Base-by-base conservation (phyloP, 176 grass and related monocot genomes). In the Stipa capillata region DNA sequence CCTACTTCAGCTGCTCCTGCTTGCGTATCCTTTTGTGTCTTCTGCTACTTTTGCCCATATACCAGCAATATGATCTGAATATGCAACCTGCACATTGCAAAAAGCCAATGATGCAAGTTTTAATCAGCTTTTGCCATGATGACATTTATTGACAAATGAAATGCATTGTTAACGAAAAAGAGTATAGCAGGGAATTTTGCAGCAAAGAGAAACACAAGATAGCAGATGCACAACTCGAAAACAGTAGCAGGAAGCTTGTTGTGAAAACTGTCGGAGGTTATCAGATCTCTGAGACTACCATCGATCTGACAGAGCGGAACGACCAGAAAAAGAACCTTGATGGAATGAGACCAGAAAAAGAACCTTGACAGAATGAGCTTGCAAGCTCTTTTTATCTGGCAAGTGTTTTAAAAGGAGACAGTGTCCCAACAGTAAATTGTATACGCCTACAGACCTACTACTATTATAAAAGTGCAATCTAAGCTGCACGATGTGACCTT, bases 1-100 rank as follows among this genome's bases (percentile, higher is more conserved):
- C 65, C 77, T 77, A 81, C 78, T 79, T 90, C 82, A 89, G 33
- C 68, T 79, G 37, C 67, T 49, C 31, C 42, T 50, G 2, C 14
- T 76, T 32, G 72, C 72, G 32, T 88, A 94, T 79, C 40, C 82
- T 62, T 88, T 90, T 65, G 87, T 94, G 63, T 91, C 89, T 79
- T 97, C 91, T 67, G 91, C 89, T 69, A 92, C 76, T 52, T 89
- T 94, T 81, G 72, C 88, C 94, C 94, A 94, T 49, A 91, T 65
- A 44, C 51, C 74, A 76, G 71, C 84, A 72, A 92, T 90, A 39
- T 89, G 86, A 16, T 97, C 88, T 2, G 84, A 91, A 37, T 94
- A 88, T 56, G 12, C 57, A 59, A 89, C 80, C 94, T 97, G 84
- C 72, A 63, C 10, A 79, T 73, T 13, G 10, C 17, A 57, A 66